A percentile compares a stretch with the other conserved stretches of the same genome.
phyloP scores from a whole-genome alignment of 2,329 filamentous ascomycete species.

The Coniochaeta sp. region DNA sequence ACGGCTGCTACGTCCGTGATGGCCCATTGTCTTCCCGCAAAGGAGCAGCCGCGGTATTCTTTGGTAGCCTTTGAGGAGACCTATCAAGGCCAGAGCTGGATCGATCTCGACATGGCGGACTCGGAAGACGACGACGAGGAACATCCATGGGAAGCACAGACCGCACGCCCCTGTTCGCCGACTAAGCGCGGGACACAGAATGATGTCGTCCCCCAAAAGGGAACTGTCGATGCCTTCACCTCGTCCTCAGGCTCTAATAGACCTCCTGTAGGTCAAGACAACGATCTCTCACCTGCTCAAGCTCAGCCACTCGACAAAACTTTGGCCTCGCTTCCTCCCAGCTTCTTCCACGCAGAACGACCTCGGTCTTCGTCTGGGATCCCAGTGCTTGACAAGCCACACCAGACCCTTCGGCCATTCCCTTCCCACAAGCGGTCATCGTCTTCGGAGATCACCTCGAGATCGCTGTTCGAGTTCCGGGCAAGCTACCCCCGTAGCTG shows the following conservation, averaged over 20 bases:
- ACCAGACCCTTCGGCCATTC: not conserved
- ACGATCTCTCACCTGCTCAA: not conserved
- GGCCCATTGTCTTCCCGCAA: slow-evolving; percentile 7
- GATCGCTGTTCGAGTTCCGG: not conserved
- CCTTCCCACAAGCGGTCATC: not conserved
- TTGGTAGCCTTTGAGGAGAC: not conserved
- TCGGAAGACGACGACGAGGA: not conserved
- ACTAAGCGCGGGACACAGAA: not conserved
- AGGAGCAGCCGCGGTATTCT: not conserved
- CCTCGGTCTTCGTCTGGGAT: not conserved
- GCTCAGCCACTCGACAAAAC: not conserved
- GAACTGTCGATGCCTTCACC: not conserved
- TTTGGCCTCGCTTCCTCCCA: not conserved
- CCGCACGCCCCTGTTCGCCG: not conserved
- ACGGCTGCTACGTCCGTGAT: slow-evolving; percentile 33
- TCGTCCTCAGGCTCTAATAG: not conserved
- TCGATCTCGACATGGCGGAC: not conserved
- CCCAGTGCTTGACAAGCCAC: not conserved
- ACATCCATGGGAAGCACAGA: not conserved
- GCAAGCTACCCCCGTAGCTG: not conserved
- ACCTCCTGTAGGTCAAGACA: not conserved
- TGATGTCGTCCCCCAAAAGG: not conserved
- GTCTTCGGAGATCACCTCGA: not conserved
- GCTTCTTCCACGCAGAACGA: not conserved
- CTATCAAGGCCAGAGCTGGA: not conserved